Evolutionary conservation across 2,329 filamentous ascomycete genomes (phyloP).

Genomic region (Sporothrix brasiliensis): DNA sequence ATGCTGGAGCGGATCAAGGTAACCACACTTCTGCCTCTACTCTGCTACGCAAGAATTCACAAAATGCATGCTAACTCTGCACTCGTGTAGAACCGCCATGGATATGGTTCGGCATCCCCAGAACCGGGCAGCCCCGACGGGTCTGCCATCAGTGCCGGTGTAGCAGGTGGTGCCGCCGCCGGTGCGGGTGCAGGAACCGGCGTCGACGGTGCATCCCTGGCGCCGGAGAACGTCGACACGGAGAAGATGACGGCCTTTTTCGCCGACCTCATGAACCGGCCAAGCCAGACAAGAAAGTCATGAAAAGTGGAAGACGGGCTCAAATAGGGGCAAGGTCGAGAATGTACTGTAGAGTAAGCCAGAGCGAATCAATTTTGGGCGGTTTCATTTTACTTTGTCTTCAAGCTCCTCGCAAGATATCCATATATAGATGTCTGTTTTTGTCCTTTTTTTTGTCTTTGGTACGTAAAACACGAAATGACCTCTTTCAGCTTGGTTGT

Average conservation of each 20-base stretch:
- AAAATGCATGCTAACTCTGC: not conserved
- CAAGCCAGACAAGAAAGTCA: constrained; percentile 34
- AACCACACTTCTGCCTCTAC: constrained; percentile 37
- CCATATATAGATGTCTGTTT: not conserved
- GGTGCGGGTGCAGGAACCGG: not conserved
- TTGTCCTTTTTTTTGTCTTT: no score
- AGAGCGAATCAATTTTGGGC: constrained; percentile 14
- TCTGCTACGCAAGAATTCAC: not conserved
- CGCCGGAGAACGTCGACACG: constrained; percentile 51
- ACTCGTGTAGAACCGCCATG: constrained; percentile 57
- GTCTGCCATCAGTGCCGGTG: constrained; percentile 44
- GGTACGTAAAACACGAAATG: no score
- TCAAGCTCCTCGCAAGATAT: not conserved
- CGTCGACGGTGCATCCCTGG: constrained; percentile 4
- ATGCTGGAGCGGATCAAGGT: constrained; percentile 84
- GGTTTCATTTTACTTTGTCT: not conserved
- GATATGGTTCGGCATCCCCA: constrained; percentile 50
- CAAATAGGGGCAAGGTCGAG: not conserved
- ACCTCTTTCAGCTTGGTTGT: no score
- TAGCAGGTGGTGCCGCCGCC: constrained; percentile 21
- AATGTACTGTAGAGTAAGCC: not conserved
- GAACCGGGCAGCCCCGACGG: constrained; percentile 48
- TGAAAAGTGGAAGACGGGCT: not conserved
- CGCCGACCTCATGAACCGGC: constrained; percentile 60
- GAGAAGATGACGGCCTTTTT: constrained; percentile 64